Evolutionary conservation across 2,329 filamentous ascomycete species (phyloP), one percentile per base, ranked within the genome.

Genomic region (Cladosporium halotolerans): DNA sequence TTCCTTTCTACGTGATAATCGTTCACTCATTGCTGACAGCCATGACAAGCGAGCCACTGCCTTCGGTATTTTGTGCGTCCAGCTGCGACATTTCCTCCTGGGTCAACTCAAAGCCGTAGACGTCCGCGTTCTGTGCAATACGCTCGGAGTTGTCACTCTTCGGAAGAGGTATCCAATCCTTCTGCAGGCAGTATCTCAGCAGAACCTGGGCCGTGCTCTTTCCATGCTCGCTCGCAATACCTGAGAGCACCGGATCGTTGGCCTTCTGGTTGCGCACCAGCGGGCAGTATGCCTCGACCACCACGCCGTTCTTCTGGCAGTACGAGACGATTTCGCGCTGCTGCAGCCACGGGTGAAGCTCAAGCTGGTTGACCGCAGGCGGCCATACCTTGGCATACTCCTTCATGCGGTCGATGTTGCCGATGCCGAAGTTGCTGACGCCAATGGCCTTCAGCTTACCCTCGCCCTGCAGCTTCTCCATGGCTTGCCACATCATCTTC

Each of bases 131-230:
- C 65, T 83, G 79, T 55, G 75, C 72, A 58, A 90, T 89, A 10
- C 86, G 76, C 31, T 77, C 79, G 0, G 82, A 77, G 4, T 80
- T 85, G 46, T 85, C 84, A 56, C 83, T 88, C 78, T 90, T 90
- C 18, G 86, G 85, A 56, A 90, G 72, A 43, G 86, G 86, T 10
- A 61, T 77, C 67, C 81, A 83, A 3, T 81, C 85, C 72, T 88
- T 91, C 70, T 95, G 87, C 70, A 95, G 69, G 60, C 86, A 87
- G 79, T 89, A 96, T 58, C 89, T 79, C 46, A 95, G 72, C 63
- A 96, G 70, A 9, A 95, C 73, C 75, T 95, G 90, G 9, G 87
- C 85, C 55, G 85, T 81, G 7, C 81, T 81, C 72, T 86, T 90
- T 58, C 76, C 76, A 67, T 93, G 81, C 72, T 89, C 91, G 62